phyloP scores from a whole-genome alignment of 2,329 filamentous ascomycete genomes.

The Graphilbum sp. region DNA sequence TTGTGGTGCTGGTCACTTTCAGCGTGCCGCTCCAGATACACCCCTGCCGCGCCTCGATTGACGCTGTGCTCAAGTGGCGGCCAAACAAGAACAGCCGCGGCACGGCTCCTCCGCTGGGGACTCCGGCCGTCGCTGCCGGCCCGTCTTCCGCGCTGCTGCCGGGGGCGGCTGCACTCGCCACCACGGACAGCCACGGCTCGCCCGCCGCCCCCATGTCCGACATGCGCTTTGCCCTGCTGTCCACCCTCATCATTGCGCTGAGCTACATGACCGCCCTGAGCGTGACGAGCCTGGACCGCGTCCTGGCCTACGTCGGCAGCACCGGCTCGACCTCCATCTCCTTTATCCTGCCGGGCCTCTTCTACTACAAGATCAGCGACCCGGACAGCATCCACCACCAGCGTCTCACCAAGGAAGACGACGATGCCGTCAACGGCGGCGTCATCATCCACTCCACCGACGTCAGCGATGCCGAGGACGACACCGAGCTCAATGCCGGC shows the following conservation, averaged over 20 bases:
- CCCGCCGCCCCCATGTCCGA: constrained; percentile 59
- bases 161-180: no score
- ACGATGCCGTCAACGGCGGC: constrained; percentile 52
- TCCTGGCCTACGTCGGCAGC: constrained; percentile 86
- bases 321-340: constrained; percentile 92
- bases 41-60: constrained; percentile 85
- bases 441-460: constrained; percentile 1
- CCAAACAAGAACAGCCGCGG: constrained; percentile 32
- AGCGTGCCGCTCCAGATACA: constrained; percentile 92
- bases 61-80: constrained; percentile 88
- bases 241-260: constrained; percentile 66
- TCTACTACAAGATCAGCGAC: constrained; percentile 96
- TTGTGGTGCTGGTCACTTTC: constrained; percentile 91
- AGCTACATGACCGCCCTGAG: constrained; percentile 84
- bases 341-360: constrained; percentile 88
- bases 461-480: constrained; percentile 23
- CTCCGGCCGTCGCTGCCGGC: no score
- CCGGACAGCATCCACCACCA: constrained; percentile 80
- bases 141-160: constrained; percentile 12
- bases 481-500: constrained; percentile 20
- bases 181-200: constrained; percentile 32
- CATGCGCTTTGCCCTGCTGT: constrained; percentile 74
- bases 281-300: constrained; percentile 74
- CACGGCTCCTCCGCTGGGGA: constrained; percentile 15
- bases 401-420: constrained; percentile 75